Evolutionary conservation across 2,329 filamentous ascomycete genomes (phyloP).

Genomic region (Penicillium brasilianum): DNA sequence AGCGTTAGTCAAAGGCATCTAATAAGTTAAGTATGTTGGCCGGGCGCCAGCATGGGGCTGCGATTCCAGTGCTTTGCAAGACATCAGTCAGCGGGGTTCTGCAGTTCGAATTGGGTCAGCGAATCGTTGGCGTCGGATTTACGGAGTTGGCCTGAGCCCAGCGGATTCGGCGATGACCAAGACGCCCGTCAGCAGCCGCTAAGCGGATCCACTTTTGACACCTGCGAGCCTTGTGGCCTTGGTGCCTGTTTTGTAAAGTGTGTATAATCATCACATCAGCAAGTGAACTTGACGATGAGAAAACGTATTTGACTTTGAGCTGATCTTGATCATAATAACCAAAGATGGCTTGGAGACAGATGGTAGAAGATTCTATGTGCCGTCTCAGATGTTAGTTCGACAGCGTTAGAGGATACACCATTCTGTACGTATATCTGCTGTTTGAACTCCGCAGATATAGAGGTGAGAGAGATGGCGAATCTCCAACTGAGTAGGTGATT

Average conservation of each 20-base stretch:
- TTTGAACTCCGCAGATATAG: too few relatives aligned
- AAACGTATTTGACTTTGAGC: not conserved
- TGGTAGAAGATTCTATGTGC: not conserved
- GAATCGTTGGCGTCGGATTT: slow-evolving; percentile 8
- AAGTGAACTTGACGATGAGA: not conserved
- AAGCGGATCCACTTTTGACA: slow-evolving; percentile 3
- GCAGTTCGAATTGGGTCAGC: not conserved
- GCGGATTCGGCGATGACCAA: slow-evolving; percentile 30
- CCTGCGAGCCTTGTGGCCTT: not conserved
- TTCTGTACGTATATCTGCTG: too few relatives aligned
- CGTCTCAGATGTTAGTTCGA: not conserved
- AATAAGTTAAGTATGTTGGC: not conserved
- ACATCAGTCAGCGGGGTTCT: slow-evolving; percentile 32
- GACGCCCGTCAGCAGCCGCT: slow-evolving; percentile 35
- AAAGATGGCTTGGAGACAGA: not conserved
- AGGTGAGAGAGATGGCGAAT: too few relatives aligned
- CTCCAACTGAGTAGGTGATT: too few relatives aligned
- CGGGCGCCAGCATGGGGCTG: not conserved
- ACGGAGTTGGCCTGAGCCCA: too few relatives aligned
- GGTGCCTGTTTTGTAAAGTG: not conserved
- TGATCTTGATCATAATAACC: not conserved
- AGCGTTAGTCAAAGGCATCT: slow-evolving; percentile 37
- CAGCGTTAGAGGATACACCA: not conserved
- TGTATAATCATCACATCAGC: slow-evolving; percentile 1
- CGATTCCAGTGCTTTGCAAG: slow-evolving; percentile 31